A percentile compares a stretch with the other conserved stretches of the same genome.
Evolutionary conservation across 2,329 filamentous ascomycete genomes (phyloP).

Genomic region (Scedosporium dehoogii): DNA sequence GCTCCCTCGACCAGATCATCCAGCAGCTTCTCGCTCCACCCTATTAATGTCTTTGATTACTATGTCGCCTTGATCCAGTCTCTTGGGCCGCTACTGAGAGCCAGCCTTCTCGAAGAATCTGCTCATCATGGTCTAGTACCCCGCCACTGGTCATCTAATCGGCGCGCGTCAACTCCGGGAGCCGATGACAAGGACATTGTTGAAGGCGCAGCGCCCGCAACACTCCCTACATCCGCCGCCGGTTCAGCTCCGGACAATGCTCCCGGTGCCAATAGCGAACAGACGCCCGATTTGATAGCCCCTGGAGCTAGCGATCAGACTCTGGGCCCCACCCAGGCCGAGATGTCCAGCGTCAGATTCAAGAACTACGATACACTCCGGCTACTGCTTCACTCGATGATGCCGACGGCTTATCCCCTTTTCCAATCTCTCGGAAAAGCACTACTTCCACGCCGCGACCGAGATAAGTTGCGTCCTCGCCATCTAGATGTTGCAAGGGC

Average conservation of each 20-base stretch:
- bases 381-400: slow-evolving; percentile 67
- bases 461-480: slow-evolving; percentile 50
- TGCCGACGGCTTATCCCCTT: slow-evolving; percentile 72
- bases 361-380: slow-evolving; percentile 71
- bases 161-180: background rate
- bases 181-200: background rate
- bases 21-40: slow-evolving; percentile 55
- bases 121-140: slow-evolving; percentile 65
- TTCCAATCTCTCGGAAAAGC: slow-evolving; percentile 79
- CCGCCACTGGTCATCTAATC: slow-evolving; percentile 43
- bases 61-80: slow-evolving; percentile 65
- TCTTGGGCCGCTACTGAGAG: slow-evolving; percentile 68
- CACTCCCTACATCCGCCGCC: background rate
- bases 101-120: slow-evolving; percentile 78
- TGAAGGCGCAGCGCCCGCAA: background rate
- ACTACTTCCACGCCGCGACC: slow-evolving; percentile 61
- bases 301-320: slow-evolving; percentile 26
- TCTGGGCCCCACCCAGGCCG: background rate
- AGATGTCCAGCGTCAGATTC: slow-evolving; percentile 25
- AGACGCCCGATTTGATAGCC: slow-evolving; percentile 7
- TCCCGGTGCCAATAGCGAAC: slow-evolving; percentile 10
- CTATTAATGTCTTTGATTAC: slow-evolving; percentile 76
- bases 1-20: slow-evolving; percentile 58
- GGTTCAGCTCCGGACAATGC: slow-evolving; percentile 17
- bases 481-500: slow-evolving; percentile 51